phyloP scores from a whole-genome alignment of 2,329 filamentous ascomycete species.

The Monosporascus sp. region DNA sequence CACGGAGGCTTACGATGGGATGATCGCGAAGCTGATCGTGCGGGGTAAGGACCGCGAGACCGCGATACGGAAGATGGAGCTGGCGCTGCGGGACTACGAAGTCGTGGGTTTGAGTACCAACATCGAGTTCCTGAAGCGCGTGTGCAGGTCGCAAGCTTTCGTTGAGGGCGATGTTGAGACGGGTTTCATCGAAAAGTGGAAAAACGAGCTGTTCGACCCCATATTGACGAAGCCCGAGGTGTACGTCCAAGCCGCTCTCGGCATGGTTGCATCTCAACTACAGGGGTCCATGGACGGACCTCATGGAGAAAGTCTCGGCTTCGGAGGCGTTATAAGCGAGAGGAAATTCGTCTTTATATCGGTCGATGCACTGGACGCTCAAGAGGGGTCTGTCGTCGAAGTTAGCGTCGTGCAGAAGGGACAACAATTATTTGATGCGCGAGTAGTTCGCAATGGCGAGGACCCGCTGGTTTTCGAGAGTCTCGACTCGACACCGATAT shows the following conservation, averaged over 20 bases:
- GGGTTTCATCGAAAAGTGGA: constrained; percentile 89
- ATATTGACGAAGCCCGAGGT: constrained; percentile 62
- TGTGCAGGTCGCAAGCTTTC: constrained; percentile 79
- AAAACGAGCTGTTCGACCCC: constrained; percentile 68
- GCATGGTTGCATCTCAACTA: constrained; percentile 47
- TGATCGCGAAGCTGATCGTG: constrained; percentile 98
- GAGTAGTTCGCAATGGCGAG: constrained; percentile 37
- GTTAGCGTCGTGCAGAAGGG: constrained; percentile 45
- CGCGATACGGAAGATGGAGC: constrained; percentile 74
- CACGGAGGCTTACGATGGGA: constrained; percentile 92
- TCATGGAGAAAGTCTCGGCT: constrained; percentile 50
- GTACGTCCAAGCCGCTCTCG: constrained; percentile 81
- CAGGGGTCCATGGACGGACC: constrained; percentile 21
- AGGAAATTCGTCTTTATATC: constrained; percentile 49
- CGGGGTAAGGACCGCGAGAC: constrained; percentile 72
- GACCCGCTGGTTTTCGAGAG: constrained; percentile 38
- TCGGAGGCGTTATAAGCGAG: constrained; percentile 40
- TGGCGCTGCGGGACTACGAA: constrained; percentile 82
- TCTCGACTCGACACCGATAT: constrained; percentile 28
- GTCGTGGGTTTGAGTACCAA: constrained; percentile 91
- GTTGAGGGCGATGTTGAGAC: constrained; percentile 87
- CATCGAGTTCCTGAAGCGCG: constrained; percentile 88
- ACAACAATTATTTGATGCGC: constrained; percentile 41
- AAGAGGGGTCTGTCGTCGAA: constrained; percentile 57
- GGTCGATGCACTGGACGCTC: constrained; percentile 57